Evolutionary conservation across 2,329 filamentous ascomycete genomes (phyloP), one percentile per base, ranked within the genome.

Genomic region (Calonectria pteridis): DNA sequence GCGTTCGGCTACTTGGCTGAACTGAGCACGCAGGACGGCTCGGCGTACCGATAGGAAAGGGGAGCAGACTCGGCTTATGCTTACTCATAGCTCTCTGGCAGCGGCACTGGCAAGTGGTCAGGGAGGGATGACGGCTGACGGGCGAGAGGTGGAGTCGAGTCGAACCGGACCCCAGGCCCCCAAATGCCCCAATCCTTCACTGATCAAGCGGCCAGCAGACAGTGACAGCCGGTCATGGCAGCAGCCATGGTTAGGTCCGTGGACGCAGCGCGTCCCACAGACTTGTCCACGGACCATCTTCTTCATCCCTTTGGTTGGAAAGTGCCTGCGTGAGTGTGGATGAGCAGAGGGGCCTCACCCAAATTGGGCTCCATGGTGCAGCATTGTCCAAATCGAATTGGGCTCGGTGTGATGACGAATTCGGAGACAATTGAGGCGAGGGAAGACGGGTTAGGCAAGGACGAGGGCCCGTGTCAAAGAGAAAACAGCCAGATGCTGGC

Each of bases 61-160:
- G 66, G 66, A 75, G 72, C 69, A 59, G 35, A 69, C 74, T 79
- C 78, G 78, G 78, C 77, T 80, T 77, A 79, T 80, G 78, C 77
- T 79, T 80, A 80, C 78, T 77, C 74, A 73, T 77, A 76, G 74
- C 70, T 74, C 67, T 74, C 75, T 73, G 35, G 75, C 63, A 71
- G 77, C 76, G 76, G 77, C 74, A 78, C 71, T 77, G 65, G 31
- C 58, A 72, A 68, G 70, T 72, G 73, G 74, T 71, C 71, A 72
- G 66, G 74, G 55, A 73, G 26, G 71, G 58, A 72, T 72, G 65
- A 59, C 75, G 67, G 74, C 73, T 76, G 75, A 76, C 71, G 77
- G 77, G 74, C 69, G 70, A 71, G 69, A 74, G 73, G 79, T 80
- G 77, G 79, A 74, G 79, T 75, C 68, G 64, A 75, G 35, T 62